Conservation (phyloP, 1,284 basidiomycete genomes). For the Puccinia triticina region DNA sequence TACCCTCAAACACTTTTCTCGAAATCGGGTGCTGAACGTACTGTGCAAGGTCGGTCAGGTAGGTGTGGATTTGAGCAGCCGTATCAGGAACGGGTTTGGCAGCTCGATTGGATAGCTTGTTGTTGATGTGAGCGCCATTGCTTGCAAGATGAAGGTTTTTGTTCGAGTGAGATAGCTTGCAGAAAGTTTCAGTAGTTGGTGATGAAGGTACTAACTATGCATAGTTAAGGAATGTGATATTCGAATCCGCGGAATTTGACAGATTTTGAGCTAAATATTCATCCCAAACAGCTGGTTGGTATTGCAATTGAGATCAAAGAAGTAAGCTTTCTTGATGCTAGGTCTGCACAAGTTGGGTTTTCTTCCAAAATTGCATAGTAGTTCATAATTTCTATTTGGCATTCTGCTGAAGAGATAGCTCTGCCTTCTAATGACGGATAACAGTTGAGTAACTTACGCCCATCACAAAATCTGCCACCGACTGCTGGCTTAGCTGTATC, state of each 20-base stretch:
- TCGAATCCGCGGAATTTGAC: constrained; percentile 11
- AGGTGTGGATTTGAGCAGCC: constrained; percentile 25
- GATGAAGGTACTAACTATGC: constrained; percentile 35
- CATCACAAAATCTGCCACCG: constrained; percentile 42
- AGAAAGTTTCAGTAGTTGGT: neutral
- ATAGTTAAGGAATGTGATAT: constrained; percentile 34
- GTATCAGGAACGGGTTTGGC: constrained; percentile 35
- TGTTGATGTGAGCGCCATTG: constrained; percentile 51
- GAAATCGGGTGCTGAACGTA: constrained; percentile 15
- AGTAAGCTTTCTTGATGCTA: constrained; percentile 9
- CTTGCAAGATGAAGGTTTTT: constrained; percentile 2
- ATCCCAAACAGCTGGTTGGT: constrained; percentile 38
- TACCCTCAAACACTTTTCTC: neutral
- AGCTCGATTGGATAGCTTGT: constrained; percentile 17
- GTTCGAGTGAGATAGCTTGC: neutral
- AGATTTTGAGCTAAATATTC: constrained; percentile 42
- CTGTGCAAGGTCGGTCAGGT: constrained; percentile 11
- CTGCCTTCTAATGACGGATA: neutral
- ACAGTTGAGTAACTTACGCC: constrained; percentile 14
- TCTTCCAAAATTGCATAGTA: neutral
- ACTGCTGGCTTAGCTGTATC: constrained; percentile 26
- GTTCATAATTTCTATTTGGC: neutral
- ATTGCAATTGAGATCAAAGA: neutral
- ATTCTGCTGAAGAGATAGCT: neutral
- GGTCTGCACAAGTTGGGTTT: neutral